Percentiles rank a stretch among this genome's conserved stretches.
These are phyloP conservation scores for Lophiostoma macrostomum DNA, from an alignment of 495 filamentous ascomycete species.

Conservation along the genomic window DNA sequence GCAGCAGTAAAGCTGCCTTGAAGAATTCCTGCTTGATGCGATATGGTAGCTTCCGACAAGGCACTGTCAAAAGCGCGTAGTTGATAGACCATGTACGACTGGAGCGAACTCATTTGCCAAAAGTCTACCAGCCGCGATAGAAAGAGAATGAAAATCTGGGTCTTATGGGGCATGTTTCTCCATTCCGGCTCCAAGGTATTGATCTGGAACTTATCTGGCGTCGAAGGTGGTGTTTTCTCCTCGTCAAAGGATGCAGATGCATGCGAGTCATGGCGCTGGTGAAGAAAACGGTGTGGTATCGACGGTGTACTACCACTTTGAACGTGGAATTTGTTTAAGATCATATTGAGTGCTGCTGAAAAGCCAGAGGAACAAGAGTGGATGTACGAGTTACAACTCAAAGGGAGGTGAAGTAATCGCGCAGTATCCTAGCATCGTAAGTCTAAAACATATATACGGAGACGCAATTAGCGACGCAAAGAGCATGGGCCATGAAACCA, in stretches of 20 bases:
- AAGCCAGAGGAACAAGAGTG: not conserved
- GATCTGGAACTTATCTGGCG: not conserved
- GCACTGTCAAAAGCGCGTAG: constrained; percentile 40
- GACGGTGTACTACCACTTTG: not conserved
- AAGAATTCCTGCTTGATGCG: constrained; percentile 37
- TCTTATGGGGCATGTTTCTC: constrained; percentile 41
- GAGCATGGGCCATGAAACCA: too few relatives aligned
- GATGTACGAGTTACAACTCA: not conserved
- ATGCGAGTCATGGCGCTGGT: not conserved
- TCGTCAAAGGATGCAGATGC: not conserved
- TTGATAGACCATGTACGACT: constrained; percentile 63
- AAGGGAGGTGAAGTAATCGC: too few relatives aligned
- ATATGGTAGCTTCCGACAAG: constrained; percentile 33
- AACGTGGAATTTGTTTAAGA: not conserved
- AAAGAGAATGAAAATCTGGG: constrained; percentile 49
- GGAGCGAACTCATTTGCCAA: constrained; percentile 47
- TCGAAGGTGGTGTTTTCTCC: not conserved
- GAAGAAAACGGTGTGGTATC: not conserved
- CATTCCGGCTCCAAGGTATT: constrained; percentile 31
- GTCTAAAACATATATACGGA: too few relatives aligned
- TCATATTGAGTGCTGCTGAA: not conserved
- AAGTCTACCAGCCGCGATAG: constrained; percentile 51
- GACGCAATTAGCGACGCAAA: too few relatives aligned
- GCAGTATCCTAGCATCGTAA: too few relatives aligned
- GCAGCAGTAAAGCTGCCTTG: constrained; percentile 38